Percentiles rank a stretch among this genome's conserved stretches.
These are phyloP conservation scores for Aschersonia sp. DNA, from an alignment of 2,329 filamentous ascomycete genomes.

Conservation along the genomic window DNA sequence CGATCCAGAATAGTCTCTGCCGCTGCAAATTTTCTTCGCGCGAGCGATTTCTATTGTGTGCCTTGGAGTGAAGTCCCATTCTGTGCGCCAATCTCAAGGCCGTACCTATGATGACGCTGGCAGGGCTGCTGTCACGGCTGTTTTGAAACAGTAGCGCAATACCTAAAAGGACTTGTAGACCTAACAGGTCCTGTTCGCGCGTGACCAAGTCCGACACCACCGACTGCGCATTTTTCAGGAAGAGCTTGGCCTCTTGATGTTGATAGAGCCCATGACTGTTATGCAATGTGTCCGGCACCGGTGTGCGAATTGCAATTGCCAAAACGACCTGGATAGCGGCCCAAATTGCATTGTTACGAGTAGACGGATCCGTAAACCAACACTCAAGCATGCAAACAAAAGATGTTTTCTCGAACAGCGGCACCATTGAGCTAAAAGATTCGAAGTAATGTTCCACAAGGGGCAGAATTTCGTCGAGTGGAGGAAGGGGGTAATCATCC, in stretches of 20 bases:
- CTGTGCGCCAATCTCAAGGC: constrained; percentile 23
- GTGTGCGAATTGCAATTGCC: constrained; percentile 19
- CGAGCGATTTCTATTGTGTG: constrained; percentile 9
- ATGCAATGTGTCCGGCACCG: constrained; percentile 1
- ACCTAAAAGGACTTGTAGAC: constrained; percentile 23
- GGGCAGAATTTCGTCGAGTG: constrained; percentile 19
- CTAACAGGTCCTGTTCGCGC: constrained; percentile 20
- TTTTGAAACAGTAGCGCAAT: constrained; percentile 23
- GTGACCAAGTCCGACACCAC: constrained; percentile 23
- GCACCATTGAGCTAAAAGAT: constrained; percentile 19
- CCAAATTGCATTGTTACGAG: constrained; percentile 14
- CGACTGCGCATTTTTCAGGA: constrained; percentile 22
- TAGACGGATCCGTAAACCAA: constrained; percentile 15
- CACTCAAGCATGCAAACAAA: constrained; percentile 21
- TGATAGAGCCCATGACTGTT: constrained; percentile 6
- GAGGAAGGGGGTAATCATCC: constrained; percentile 12
- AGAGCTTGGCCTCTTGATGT: constrained; percentile 12
- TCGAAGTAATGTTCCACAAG: constrained; percentile 22
- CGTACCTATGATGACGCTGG: constrained; percentile 22
- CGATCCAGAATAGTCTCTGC: constrained; percentile 24
- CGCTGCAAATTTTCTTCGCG: constrained; percentile 18
- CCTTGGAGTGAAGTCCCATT: constrained; percentile 18
- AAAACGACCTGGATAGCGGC: constrained; percentile 24
- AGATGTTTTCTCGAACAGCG: constrained; percentile 19
- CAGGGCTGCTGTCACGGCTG: constrained; percentile 20